phyloP scores from a whole-genome alignment of 2,329 filamentous ascomycete genomes.

The Pseudocercospora crystallina region DNA sequence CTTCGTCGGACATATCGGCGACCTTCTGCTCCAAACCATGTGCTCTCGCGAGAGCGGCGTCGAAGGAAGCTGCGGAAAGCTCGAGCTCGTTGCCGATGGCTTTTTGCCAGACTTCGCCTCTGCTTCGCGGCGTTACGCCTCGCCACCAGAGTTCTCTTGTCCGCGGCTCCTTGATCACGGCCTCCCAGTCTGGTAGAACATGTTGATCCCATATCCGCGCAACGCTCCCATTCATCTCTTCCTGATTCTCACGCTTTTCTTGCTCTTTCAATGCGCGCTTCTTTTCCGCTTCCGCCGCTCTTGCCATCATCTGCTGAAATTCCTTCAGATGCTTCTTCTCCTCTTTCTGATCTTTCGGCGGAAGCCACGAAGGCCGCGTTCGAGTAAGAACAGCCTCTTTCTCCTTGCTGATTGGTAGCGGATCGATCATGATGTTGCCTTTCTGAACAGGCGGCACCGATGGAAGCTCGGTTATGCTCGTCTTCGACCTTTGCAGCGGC shows the following conservation, averaged over 20 bases:
- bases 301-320: slow-evolving; percentile 78
- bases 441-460: slow-evolving; percentile 58
- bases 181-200: slow-evolving; percentile 73
- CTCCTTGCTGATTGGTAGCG: slow-evolving; percentile 78
- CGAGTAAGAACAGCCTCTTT: slow-evolving; percentile 81
- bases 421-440: slow-evolving; percentile 80
- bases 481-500: slow-evolving; percentile 23
- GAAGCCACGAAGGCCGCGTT: slow-evolving; percentile 77
- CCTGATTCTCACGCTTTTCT: slow-evolving; percentile 53
- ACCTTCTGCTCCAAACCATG: slow-evolving; percentile 61
- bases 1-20: slow-evolving; percentile 45
- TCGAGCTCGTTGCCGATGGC: slow-evolving; percentile 74
- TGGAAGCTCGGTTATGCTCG: slow-evolving; percentile 53
- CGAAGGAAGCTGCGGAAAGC: slow-evolving; percentile 66
- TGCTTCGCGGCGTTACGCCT: slow-evolving; percentile 69
- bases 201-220: slow-evolving; percentile 71
- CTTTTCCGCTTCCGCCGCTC: slow-evolving; percentile 58
- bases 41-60: slow-evolving; percentile 68
- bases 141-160: slow-evolving; percentile 82
- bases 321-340: slow-evolving; percentile 85
- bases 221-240: slow-evolving; percentile 51
- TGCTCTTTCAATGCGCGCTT: slow-evolving; percentile 50
- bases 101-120: slow-evolving; percentile 67
- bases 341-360: slow-evolving; percentile 84
- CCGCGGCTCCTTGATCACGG: slow-evolving; percentile 65